phyloP scores from a whole-genome alignment of 2,329 filamentous ascomycete species.

The Talaromyces verruculosus region DNA sequence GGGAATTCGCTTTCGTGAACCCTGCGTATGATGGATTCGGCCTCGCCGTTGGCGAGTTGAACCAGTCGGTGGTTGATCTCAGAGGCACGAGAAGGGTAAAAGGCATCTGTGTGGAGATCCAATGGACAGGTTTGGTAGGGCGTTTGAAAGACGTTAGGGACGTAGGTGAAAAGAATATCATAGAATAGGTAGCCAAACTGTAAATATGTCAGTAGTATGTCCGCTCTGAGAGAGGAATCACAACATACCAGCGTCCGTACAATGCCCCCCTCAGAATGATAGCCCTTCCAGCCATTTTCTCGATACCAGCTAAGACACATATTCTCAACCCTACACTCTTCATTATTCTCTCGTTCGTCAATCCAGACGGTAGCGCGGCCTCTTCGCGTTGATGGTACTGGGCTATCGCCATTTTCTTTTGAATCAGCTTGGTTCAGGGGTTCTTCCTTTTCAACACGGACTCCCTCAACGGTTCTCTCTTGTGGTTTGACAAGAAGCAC shows the following conservation, averaged over 20 bases:
- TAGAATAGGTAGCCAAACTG: constrained; percentile 82
- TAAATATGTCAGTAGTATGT: neutral
- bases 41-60: constrained; percentile 80
- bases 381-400: constrained; percentile 28
- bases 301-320: constrained; percentile 92
- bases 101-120: constrained; percentile 88
- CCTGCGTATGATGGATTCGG: constrained; percentile 63
- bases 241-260: constrained; percentile 69
- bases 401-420: constrained; percentile 23
- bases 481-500: constrained; percentile 73
- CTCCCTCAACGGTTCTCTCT: constrained; percentile 73
- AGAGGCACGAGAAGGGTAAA: constrained; percentile 79
- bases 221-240: neutral
- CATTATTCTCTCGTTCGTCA: constrained; percentile 67
- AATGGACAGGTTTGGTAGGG: constrained; percentile 90
- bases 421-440: constrained; percentile 21
- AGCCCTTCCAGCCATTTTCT: constrained; percentile 84
- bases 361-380: constrained; percentile 75
- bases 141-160: constrained; percentile 97
- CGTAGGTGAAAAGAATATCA: constrained; percentile 87
- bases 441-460: constrained; percentile 66
- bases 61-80: constrained; percentile 87
- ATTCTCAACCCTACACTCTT: constrained; percentile 82
- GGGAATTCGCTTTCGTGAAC: constrained; percentile 70
- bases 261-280: constrained; percentile 88